Conservation (phyloP, 2,329 filamentous ascomycete species). For the Arthrobotrys iridis region DNA sequence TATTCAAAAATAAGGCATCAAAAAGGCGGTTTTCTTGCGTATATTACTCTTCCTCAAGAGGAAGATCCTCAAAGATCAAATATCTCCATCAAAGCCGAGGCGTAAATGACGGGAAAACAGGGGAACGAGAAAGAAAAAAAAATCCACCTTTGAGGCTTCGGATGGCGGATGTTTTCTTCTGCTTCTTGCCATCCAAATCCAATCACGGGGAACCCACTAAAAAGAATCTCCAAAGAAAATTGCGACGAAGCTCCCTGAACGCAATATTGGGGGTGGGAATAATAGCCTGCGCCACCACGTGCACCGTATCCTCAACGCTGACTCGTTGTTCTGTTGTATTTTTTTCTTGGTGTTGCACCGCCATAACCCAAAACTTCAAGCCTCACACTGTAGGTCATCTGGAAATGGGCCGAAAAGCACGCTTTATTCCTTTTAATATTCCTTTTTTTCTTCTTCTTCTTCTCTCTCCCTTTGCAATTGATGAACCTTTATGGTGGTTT, state of each 20-base stretch:
- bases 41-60: no score
- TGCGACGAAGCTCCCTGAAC: no score
- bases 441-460: neutral
- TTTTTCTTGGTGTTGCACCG: conserved; percentile 30
- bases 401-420: no score
- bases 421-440: neutral
- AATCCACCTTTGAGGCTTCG: no score
- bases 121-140: neutral
- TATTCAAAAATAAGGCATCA: no score
- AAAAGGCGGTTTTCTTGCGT: no score
- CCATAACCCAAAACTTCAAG: conserved; percentile 13
- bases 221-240: neutral
- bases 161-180: no score
- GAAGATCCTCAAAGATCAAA: no score
- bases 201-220: neutral
- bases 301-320: conserved; percentile 40
- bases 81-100: no score
- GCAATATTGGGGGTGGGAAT: no score
- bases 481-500: conserved; percentile 30
- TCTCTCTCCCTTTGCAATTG: conserved; percentile 15
- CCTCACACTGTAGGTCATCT: no score
- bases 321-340: conserved; percentile 55
- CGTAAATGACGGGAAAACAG: neutral
- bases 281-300: conserved; percentile 54
- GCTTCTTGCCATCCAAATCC: no score